Percentiles rank a stretch among this genome's conserved stretches.
These are phyloP conservation scores for Kalaharituber pfeilii DNA, from an alignment of 2,329 filamentous ascomycete species.

Conservation along the genomic window DNA sequence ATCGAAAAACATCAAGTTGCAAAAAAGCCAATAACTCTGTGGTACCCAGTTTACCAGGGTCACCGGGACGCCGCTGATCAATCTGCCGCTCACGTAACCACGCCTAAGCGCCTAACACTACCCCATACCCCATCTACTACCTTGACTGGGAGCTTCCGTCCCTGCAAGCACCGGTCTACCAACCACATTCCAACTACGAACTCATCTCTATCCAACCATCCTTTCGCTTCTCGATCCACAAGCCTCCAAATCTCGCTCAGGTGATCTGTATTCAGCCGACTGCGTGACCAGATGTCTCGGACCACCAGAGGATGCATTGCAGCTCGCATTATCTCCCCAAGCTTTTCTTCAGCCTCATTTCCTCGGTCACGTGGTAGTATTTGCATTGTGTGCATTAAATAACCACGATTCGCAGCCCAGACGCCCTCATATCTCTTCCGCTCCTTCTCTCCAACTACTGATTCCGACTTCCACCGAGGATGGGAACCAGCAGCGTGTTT, in stretches of 20 bases:
- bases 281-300: conserved; percentile 58
- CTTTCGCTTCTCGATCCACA: conserved; percentile 25
- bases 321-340: conserved; percentile 27
- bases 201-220: conserved; percentile 46
- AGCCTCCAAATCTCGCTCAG: conserved; percentile 38
- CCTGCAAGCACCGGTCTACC: conserved; percentile 62
- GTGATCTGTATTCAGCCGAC: conserved; percentile 49
- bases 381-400: conserved; percentile 22
- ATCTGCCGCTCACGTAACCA: too few species aligned
- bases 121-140: conserved; percentile 54
- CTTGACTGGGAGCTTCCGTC: conserved; percentile 54
- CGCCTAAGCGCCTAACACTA: conserved; percentile 38
- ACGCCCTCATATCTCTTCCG: conserved; percentile 68
- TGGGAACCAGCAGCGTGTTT: conserved; percentile 44
- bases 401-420: conserved; percentile 64
- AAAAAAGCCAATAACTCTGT: too few species aligned
- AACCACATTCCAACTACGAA: conserved; percentile 75
- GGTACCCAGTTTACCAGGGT: too few species aligned
- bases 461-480: conserved; percentile 56
- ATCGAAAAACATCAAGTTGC: too few species aligned
- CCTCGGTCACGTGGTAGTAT: conserved; percentile 9
- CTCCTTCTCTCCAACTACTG: conserved; percentile 53
- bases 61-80: too few species aligned
- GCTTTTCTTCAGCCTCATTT: conserved; percentile 4
- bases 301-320: conserved; percentile 51